Base-by-base conservation (phyloP, 805 yeast species). In the Myxozyma neglecta region DNA sequence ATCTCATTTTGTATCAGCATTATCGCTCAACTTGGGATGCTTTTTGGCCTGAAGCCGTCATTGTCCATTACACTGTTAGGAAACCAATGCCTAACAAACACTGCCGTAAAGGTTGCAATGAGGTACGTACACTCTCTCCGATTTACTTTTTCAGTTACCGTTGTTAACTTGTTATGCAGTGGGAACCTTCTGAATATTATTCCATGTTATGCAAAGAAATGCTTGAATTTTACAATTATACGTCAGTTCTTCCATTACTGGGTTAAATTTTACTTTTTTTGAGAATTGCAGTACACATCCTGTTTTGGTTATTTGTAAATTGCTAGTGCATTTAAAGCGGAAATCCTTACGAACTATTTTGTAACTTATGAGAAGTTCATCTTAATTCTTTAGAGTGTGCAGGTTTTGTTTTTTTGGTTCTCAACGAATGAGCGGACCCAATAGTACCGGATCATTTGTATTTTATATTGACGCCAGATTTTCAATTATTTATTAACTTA, bases 1-100 rank as follows among this genome's bases (percentile, higher is more conserved):
- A 69, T 60, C 56, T 69, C n/a, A 63, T 69, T 18, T 57, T 68
- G 66, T 69, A 57, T 56, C 68, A 61, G 43, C 59, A 58, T 53
- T 64, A 63, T 35, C 53, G 67, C 9, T 56, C 48, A 29, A 45
- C 60, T 6, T 69, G 71, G 71, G 70, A 67, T 43, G 51, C 39
- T 50, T 51, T 69, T 11, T 69, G 71, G 71, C 56, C 62, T 35
- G 71, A 68, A 47, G 69, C 71, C 34, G 68, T 61, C 18, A 57
- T 69, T 29, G 63, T 69, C 9, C 71, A 69, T 36, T 69, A 58
- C 45, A 69, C 71, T 4, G 61, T 61, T 3, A 52, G 63, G 47
- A 69, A 69, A 54, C 71, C 71, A 11, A 57, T 63, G 62, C 60
- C 65, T 24, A 46, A 32, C 14, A 40, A 39, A 14, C 60, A 57